These are phyloP conservation scores for Phytophthora fragariaefolia DNA, from an alignment of 352 stramenopile genomes.

Conservation along the genomic window DNA sequence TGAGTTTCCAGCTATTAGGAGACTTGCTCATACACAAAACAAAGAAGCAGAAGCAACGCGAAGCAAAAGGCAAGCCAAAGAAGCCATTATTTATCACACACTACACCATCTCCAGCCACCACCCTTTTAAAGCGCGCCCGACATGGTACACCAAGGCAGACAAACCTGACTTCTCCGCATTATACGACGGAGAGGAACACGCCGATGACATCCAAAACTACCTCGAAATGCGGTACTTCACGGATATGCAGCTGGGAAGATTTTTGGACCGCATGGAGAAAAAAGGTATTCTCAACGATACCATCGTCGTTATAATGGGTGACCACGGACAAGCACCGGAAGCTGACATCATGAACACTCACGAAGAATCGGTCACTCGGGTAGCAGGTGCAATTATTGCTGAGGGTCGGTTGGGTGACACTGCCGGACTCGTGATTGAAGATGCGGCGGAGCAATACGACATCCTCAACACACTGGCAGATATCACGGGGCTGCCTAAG, in stretches of 20 bases:
- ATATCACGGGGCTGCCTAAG: constrained; percentile 58
- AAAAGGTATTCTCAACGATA: constrained; percentile 58
- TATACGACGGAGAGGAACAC: constrained; percentile 46
- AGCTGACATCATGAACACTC: constrained; percentile 44
- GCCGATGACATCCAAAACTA: constrained; percentile 50
- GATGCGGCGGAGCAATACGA: constrained; percentile 58
- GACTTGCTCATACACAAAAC: constrained; percentile 54
- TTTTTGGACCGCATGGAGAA: constrained; percentile 59
- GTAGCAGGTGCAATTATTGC: constrained; percentile 55
- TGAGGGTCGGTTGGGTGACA: constrained; percentile 47
- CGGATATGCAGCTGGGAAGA: constrained; percentile 54
- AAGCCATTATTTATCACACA: constrained; percentile 58
- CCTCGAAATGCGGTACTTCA: constrained; percentile 64
- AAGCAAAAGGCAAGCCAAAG: constrained; percentile 30
- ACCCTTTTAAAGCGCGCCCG: constrained; percentile 32
- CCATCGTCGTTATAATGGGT: constrained; percentile 61
- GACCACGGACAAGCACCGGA: constrained; percentile 66
- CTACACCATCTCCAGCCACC: constrained; percentile 67
- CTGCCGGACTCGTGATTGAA: constrained; percentile 45
- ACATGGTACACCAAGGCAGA: constrained; percentile 47
- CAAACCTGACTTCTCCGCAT: constrained; percentile 56
- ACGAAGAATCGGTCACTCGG: constrained; percentile 49
- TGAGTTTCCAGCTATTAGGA: constrained; percentile 49
- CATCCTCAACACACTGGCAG: constrained; percentile 63
- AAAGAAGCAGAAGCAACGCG: constrained; percentile 32